phyloP scores from a whole-genome alignment of 2,329 filamentous ascomycete species.

The Penicillium sp. region DNA sequence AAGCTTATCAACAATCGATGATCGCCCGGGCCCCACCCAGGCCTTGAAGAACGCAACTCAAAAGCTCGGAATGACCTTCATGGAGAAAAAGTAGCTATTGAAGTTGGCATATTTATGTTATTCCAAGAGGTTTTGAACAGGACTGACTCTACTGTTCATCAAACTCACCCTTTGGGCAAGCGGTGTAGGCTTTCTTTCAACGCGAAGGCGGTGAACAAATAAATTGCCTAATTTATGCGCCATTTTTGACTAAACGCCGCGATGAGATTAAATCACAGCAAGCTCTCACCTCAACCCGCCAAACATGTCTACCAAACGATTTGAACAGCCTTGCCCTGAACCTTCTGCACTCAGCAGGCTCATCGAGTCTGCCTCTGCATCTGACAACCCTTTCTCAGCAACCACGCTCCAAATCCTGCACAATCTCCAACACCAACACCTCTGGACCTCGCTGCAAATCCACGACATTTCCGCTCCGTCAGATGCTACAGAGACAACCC shows the following conservation, averaged over 20 bases:
- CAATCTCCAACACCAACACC: conserved; percentile 63
- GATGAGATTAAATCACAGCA: background rate
- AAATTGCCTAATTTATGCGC: background rate
- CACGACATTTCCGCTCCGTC: conserved; percentile 34
- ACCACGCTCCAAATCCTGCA: conserved; percentile 60
- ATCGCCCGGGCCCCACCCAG: conserved; percentile 19
- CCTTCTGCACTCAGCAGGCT: conserved; percentile 44
- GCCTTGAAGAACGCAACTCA: conserved; percentile 10
- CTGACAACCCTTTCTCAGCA: conserved; percentile 34
- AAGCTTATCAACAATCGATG: conserved; percentile 19
- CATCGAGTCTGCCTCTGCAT: conserved; percentile 32
- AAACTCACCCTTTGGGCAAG: background rate
- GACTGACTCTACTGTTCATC: background rate
- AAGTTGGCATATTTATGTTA: background rate
- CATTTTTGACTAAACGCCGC: background rate
- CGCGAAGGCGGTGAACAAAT: conserved; percentile 4
- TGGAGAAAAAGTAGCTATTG: background rate
- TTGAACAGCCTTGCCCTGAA: conserved; percentile 14
- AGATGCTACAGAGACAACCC: background rate
- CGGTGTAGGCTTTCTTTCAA: background rate
- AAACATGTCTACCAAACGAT: conserved; percentile 15
- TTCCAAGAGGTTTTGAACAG: background rate
- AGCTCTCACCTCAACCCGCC: background rate
- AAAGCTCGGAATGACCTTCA: background rate
- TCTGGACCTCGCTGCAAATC: conserved; percentile 57